Base-by-base conservation (phyloP, 225 moss, liverwort and hornwort species). In the Marchantia paleacea region DNA sequence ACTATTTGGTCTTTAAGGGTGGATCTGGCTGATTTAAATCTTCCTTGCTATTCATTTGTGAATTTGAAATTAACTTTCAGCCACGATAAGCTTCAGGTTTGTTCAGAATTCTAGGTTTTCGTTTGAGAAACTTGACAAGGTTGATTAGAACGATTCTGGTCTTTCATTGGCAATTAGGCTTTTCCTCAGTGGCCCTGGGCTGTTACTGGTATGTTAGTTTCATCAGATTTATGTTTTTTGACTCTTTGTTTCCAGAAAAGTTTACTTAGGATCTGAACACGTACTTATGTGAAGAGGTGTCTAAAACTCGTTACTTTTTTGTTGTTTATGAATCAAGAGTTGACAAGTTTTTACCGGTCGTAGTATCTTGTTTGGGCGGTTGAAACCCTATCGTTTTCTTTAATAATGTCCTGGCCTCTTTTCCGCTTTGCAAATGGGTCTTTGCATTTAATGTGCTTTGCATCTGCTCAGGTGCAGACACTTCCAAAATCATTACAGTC, bases 131-230 rank as follows among this genome's bases (percentile, higher is more conserved):
- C 19, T 78, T 74, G 71, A 83, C 10, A 16, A 20, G 0, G 50
- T 88, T 55, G 88, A 88, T 62, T 88, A 85, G 88, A 85, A 68
- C 85, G 88, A 49, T 49, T 88, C 16, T n/a, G 79, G 47, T 88
- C 88, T 11, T 88, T 99, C 81, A 86, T n/a, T 91, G 55, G 90
- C 92, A 64, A 94, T 99, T 60, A 95, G 99, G 58, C 53, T 99
- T 25, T 94, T 90, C 75, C 87, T 94, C 83, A 99, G 88, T 83
- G 99, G 95, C 71, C 99, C 95, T 72, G 95, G 95, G 60, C 85
- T 99, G 94, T 86, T 99, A 89, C 81, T 95, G 95, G 95, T 95
- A 91, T 12, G 82, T 61, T 7, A 2, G 49, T 49, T 71, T 11
- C 3, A 22, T 50, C 39, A 5, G 5, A 39, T 39, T 39, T 39